Evolutionary conservation across 2,329 filamentous ascomycete species (phyloP), one percentile per base, ranked within the genome.

Genomic region (Botrytis porri): DNA sequence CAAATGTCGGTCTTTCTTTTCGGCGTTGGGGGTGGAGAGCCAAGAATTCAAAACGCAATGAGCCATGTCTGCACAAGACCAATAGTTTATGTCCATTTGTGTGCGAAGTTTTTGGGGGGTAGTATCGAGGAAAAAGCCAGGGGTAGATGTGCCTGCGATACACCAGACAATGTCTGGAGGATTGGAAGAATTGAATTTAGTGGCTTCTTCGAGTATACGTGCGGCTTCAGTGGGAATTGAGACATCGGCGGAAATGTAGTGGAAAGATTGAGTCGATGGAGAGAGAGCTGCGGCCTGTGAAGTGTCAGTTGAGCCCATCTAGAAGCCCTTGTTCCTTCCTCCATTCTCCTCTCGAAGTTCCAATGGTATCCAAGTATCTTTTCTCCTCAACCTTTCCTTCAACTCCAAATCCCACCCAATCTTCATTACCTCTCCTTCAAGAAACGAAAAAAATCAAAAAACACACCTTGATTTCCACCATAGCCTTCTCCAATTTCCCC

Each of bases 21-120:
- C 82, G 51, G 85, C 79, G 14, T 84, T 81, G 20, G 86, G 85
- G 6, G 64, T 54, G 5, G 84, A 83, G 62, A 94, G 88, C 95
- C 95, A 98, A 74, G 88, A 86, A 69, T 87, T 88, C 75, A 98
- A 84, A 29, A 92, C 89, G 32, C 93, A 90, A 80, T 97, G 94
- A 54, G 94, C 92, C 83, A 97, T 93, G 81, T 97, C 96, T 59
- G 92, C 91, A 43, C 90, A 90, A 66, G 93, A 93, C 87, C 91
- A 97, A 84, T 93, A 98, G 83, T 98, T 95, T 77, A 95, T 88
- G 80, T 97, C 93, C 93, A 97, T 97, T 81, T 97, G 93, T 76
- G 86, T 85, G 60, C 91, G 88, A 76, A 94, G 84, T 18, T 87
- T 88, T 12, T 89, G 84, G 70, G 93, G 84, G 14, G 92, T 86